These are phyloP conservation scores for Endoconidiophora laricicola DNA, from an alignment of 2,329 filamentous ascomycete genomes.

Conservation along the genomic window DNA sequence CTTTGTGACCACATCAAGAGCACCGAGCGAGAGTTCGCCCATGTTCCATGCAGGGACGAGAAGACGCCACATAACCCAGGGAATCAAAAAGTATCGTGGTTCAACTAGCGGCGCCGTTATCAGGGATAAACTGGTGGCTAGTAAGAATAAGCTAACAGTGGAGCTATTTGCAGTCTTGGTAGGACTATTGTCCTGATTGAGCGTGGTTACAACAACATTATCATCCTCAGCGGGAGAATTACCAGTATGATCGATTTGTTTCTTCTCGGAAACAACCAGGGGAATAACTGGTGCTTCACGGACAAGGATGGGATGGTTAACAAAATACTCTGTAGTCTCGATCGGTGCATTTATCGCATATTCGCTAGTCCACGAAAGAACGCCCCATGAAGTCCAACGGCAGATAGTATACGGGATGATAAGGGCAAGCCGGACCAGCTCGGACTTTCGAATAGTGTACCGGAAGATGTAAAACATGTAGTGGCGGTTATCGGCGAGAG, in stretches of 20 bases:
- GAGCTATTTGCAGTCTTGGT: constrained; percentile 22
- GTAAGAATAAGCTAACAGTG: constrained; percentile 40
- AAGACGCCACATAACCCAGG: constrained; percentile 85
- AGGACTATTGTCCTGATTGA: constrained; percentile 17
- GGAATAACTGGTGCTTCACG: no score
- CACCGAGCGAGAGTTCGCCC: constrained; percentile 7
- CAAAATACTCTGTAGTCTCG: constrained; percentile 13
- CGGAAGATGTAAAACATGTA: constrained; percentile 97
- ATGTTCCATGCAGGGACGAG: constrained; percentile 43
- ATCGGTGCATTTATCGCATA: background rate
- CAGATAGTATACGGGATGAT: constrained; percentile 54
- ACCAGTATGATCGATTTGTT: background rate
- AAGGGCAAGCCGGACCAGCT: constrained; percentile 47
- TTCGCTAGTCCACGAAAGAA: constrained; percentile 28
- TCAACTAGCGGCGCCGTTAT: constrained; percentile 85
- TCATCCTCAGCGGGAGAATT: background rate
- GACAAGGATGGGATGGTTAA: constrained; percentile 18
- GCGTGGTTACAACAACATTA: constrained; percentile 12
- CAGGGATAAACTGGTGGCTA: constrained; percentile 60
- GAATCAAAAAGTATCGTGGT: constrained; percentile 87
- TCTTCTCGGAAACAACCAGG: no score
- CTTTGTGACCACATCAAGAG: constrained; percentile 4
- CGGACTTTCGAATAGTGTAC: constrained; percentile 53
- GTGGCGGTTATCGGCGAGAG: constrained; percentile 87
- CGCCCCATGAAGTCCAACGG: constrained; percentile 50